Evolutionary conservation across 2,329 filamentous ascomycete genomes (phyloP).

Genomic region (Ceratocystis colombiana): DNA sequence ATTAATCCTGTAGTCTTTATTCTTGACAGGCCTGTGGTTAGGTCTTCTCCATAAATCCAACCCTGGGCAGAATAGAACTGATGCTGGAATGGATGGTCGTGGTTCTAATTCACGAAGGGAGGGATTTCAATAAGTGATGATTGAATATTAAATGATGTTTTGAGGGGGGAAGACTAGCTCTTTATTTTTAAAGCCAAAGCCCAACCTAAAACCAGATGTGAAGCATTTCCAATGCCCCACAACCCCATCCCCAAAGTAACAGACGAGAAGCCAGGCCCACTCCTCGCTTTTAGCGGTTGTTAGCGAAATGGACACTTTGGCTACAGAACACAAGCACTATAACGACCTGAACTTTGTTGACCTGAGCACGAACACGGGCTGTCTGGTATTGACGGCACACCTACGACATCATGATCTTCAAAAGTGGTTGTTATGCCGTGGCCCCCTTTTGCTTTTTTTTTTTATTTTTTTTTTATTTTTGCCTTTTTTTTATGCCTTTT

Average conservation of each 20-base stretch:
- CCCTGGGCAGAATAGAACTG: background rate
- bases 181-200: background rate
- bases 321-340: constrained; percentile 13
- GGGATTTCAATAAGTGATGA: background rate
- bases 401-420: constrained; percentile 5
- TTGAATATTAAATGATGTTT: background rate
- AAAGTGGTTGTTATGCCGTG: background rate
- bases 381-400: background rate
- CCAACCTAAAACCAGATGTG: too few species aligned
- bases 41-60: background rate
- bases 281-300: too few species aligned
- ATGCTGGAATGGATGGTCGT: background rate
- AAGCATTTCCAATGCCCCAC: too few species aligned
- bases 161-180: background rate
- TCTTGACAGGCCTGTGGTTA: background rate
- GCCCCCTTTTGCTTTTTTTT: background rate
- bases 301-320: background rate
- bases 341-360: constrained; percentile 6
- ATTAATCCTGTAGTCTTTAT: background rate
- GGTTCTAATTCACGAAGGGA: background rate
- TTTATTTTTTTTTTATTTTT: background rate
- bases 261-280: too few species aligned
- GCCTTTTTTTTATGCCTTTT: too few species aligned
- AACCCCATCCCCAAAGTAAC: too few species aligned
- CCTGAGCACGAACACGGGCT: background rate